Evolutionary conservation across 2,329 filamentous ascomycete genomes (phyloP), one percentile per base, ranked within the genome.

Genomic region (Aspergillus novofumigatus): DNA sequence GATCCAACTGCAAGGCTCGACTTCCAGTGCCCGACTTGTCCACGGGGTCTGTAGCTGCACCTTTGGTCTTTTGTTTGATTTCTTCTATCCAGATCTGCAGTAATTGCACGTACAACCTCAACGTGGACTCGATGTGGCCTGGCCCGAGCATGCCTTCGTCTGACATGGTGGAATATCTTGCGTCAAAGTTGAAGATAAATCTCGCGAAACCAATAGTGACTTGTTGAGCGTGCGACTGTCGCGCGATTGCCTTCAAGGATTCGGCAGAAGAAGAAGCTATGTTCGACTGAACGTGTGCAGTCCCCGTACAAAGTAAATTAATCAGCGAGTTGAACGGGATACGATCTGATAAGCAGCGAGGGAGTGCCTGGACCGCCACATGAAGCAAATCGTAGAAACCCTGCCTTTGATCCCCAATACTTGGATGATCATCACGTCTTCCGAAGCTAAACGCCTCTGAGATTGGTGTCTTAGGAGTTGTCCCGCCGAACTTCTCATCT

Each of bases 161-260:
- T 9, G 92, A 96, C 87, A 97, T 97, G 32, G 94, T 97, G 1
- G 93, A 91, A 72, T 99, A 99, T 25, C 92, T 87, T 64, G 96
- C 92, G 72, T 99, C 95, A 71, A 97, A 99, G 65, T 94, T 96
- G 78, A 99, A 99, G 53, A 99, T 99, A 75, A 97, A 99, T 26
- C 92, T 84, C 41, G 94, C 91, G 75, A 99, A 99, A 0, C 94
- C 93, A 75, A 95, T 96, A 0, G 92, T 96, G 3, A 99, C 94
- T 72, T 94, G 90, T 65, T 99, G 92, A 0, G 94, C 92, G 74
- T 96, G 90, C 7, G 89, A 90, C 68, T 99, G 94, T 32, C 90
- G 84, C 10, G 95, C 94, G 66, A 99, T 99, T 0, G 93, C 93
- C 72, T 97, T 97, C 17, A 99, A 77, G 1, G 94, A 97, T 64